Evolutionary conservation across 768 basidiomycete species (phyloP).

Genomic region (Clitopilus hobsonii): DNA sequence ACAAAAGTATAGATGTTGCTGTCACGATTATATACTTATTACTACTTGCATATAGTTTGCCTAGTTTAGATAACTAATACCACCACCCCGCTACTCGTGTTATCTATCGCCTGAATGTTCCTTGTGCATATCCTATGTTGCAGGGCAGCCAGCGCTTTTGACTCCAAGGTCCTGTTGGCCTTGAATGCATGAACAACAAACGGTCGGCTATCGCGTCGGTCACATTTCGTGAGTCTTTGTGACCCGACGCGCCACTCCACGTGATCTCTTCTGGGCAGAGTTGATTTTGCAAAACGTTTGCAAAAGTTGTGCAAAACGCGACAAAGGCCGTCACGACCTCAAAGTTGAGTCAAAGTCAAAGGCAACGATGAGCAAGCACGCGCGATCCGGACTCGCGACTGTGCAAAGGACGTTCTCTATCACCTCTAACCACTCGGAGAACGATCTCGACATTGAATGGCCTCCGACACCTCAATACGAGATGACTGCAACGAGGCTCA

Average conservation of each 20-base stretch:
- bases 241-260: constrained; percentile 8
- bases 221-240: background rate
- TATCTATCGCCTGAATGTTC: too few species aligned
- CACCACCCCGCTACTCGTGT: background rate
- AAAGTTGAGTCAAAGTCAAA: constrained; percentile 7
- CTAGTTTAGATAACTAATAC: background rate
- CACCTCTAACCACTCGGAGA: constrained; percentile 20
- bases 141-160: too few species aligned
- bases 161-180: too few species aligned
- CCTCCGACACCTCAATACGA: constrained; percentile 28
- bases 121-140: too few species aligned
- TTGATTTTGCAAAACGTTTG: background rate
- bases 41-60: constrained; percentile 1
- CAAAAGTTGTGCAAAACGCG: background rate
- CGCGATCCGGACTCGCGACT: constrained; percentile 57
- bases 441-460: constrained; percentile 40
- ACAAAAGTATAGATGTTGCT: constrained; percentile 12
- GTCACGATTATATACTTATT: constrained; percentile 17
- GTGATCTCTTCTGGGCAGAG: constrained; percentile 10
- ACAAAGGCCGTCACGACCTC: background rate
- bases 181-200: too few species aligned
- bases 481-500: background rate
- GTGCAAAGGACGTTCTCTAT: constrained; percentile 62
- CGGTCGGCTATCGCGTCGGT: background rate
- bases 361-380: constrained; percentile 27